These are phyloP conservation scores for Graphium sp. DNA, from an alignment of 2,329 filamentous ascomycete species.

Conservation along the genomic window DNA sequence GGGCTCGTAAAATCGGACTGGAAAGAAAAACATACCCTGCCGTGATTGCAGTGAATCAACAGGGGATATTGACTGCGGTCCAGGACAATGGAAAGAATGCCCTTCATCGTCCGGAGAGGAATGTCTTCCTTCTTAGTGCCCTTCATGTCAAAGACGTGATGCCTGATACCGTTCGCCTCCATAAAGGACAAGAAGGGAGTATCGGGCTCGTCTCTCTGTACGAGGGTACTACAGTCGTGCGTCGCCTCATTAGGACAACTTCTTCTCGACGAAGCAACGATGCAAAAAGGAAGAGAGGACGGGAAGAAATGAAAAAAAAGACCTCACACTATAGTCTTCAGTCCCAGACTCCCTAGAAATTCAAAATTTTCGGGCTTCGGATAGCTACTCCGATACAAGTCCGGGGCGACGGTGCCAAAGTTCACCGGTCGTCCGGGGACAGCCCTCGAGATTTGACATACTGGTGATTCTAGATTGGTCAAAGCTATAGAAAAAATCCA, in stretches of 20 bases:
- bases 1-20: no score
- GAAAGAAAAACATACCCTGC: conserved; percentile 36
- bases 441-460: no score
- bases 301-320: conserved; percentile 1
- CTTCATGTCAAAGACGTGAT: conserved; percentile 60
- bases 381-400: conserved; percentile 71
- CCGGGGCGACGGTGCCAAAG: conserved; percentile 58
- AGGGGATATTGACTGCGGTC: conserved; percentile 62
- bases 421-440: conserved; percentile 47
- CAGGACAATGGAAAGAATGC: conserved; percentile 55
- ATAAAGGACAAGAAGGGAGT: conserved; percentile 45
- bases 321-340: conserved; percentile 57
- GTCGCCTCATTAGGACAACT: neutral
- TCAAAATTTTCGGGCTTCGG: conserved; percentile 53
- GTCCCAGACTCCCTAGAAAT: conserved; percentile 47
- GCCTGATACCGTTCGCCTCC: conserved; percentile 46
- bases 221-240: conserved; percentile 41
- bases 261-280: conserved; percentile 1
- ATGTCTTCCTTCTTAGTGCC: conserved; percentile 77
- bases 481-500: no score
- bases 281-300: neutral
- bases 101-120: conserved; percentile 46
- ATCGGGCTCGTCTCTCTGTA: conserved; percentile 40
- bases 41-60: conserved; percentile 85
- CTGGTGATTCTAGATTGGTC: no score